These are phyloP conservation scores for Cordyceps pruinosa DNA, from an alignment of 2,329 filamentous ascomycete species.

Conservation along the genomic window DNA sequence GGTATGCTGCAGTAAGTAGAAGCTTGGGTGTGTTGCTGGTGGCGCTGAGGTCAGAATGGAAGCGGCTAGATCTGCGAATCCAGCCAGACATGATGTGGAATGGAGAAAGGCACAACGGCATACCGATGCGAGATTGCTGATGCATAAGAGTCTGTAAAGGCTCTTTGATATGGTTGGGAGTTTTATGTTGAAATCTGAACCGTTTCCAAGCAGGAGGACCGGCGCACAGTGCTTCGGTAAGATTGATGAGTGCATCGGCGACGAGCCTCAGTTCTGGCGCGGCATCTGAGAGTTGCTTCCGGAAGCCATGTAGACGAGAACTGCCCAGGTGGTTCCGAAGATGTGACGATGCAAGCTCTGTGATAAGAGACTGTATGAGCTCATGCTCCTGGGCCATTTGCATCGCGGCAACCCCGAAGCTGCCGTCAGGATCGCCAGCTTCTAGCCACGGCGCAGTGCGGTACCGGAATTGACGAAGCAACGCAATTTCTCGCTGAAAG, in stretches of 20 bases:
- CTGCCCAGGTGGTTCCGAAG: not conserved
- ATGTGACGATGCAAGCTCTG: constrained; percentile 13
- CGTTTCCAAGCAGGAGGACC: constrained; percentile 10
- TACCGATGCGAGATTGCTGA: constrained; percentile 17
- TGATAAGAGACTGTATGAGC: constrained; percentile 6
- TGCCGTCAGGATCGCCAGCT: constrained; percentile 14
- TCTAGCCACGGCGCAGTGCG: constrained; percentile 19
- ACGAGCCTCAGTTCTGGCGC: not conserved
- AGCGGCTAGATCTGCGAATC: constrained; percentile 14
- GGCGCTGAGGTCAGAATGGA: constrained; percentile 10
- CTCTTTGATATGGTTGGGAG: not conserved
- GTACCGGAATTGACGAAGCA: constrained; percentile 18
- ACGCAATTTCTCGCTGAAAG: constrained; percentile 9
- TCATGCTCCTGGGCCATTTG: constrained; percentile 13
- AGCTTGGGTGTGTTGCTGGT: constrained; percentile 9
- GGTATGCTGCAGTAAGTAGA: not conserved
- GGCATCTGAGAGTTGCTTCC: not conserved
- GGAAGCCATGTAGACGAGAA: not conserved
- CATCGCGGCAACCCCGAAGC: constrained; percentile 16
- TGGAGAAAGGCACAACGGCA: not conserved
- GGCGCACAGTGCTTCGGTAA: not conserved
- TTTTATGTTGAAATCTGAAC: not conserved
- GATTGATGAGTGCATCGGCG: not conserved
- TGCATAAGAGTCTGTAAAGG: constrained; percentile 14
- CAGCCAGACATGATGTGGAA: not conserved